Evolutionary conservation across 148 eudicot genomes (phyloP), one percentile per base, ranked within the genome.

Genomic region (Amaranthus cruentus): DNA sequence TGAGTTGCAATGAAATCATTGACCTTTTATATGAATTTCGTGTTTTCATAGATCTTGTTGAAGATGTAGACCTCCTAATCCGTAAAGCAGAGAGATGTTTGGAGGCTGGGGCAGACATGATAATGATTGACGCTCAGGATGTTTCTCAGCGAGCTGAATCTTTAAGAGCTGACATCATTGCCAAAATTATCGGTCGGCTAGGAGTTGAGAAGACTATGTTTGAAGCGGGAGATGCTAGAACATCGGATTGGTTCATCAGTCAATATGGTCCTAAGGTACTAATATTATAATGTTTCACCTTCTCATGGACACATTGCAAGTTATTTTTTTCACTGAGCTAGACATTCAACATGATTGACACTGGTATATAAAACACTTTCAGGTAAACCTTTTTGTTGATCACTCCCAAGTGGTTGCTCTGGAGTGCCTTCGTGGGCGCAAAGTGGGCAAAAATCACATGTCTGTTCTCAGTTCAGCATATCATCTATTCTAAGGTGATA

Each of bases 31-130:
- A 42, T 43, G 28, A 53, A 13, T 64, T 42, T 21, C 38, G 8
- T 66, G 66, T 48, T n/a, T 65, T 54, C 57, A 15, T 84, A 94
- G 98, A 91, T 76, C 79, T 82, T 62, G 93, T 94, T 7, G 97
- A 91, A 87, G 96, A 94, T 78, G 89, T 94, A 9, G 87, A 89
- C 81, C 85, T 91, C 8, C 69, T 94, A 76, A 83, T 94, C 79
- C 80, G 87, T 57, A 91, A 86, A 71, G 97, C 98, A 3, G 98
- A 94, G 82, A 87, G 98, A 75, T 94, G 96, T 84, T 83, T 94
- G 71, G 97, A 91, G 84, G 97, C 98, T 59, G 98, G 98, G 38
- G 98, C 98, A 73, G 98, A 94, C 85, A 89, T 89, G 96, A 89
- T 94, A 62, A 87, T 85, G 89, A 87, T 94, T 28, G 93, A 91